Evolutionary conservation across 345 rosid species (phyloP), one percentile per base, ranked within the genome.

Genomic region (Moricandia moricandioides): DNA sequence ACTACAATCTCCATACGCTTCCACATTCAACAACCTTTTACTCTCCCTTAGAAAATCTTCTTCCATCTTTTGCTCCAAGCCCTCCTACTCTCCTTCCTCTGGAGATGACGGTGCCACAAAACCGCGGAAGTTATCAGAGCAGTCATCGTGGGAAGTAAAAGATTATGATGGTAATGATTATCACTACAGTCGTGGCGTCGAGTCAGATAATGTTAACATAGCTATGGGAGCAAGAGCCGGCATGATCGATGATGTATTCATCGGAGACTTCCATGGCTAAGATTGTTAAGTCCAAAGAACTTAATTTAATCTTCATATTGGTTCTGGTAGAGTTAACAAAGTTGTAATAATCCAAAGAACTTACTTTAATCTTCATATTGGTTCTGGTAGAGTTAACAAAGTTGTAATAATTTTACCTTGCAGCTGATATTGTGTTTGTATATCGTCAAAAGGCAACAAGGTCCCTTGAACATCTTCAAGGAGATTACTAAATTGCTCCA

Each of bases 391-490:
- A n/a, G n/a, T n/a, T n/a, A n/a, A n/a, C n/a, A n/a, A n/a, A n/a
- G n/a, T 35, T 65, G 66, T 61, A 0, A 11, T 21, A 47, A 3
- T 74, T 24, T 31, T 8, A 47, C n/a, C 14, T 64, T 79, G 76
- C 80, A 87, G 93, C 96, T 81, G 98, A 93, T 81, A 86, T 93
- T 67, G 98, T 91, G 84, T 91, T 93, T 72, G 98, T 91, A 84
- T 91, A 91, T 73, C 86, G 97, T 47, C 97, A 89, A 76, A 93
- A 91, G 77, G 97, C 83, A 31, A 93, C 98, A 0, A 87, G 91
- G 84, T 91, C 97, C 7, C 91, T 93, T 73, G 97, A 89, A 83
- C 81, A 93, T 74, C 90, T 91, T 70, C 87, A 86, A 72, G 98
- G 96, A 66, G 97, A 93, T 81, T 93, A 91, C 76, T 89, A 91